Percentiles rank a stretch among this genome's conserved stretches.
phyloP scores from a whole-genome alignment of 495 filamentous ascomycete genomes.

The Neurospora terricola region DNA sequence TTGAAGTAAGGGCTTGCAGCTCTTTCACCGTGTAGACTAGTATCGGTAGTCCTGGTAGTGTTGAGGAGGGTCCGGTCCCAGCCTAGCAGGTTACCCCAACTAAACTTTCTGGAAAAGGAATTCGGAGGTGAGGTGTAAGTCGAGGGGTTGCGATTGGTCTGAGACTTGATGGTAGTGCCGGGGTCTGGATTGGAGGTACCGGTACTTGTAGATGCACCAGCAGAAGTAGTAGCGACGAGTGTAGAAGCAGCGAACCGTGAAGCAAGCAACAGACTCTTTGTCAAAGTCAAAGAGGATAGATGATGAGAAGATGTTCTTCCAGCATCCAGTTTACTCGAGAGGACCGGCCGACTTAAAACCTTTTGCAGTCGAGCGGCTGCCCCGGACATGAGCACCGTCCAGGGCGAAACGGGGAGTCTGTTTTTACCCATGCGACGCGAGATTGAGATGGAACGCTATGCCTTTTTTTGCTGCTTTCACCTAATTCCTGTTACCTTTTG shows the following conservation, averaged over 20 bases:
- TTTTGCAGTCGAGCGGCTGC: neutral
- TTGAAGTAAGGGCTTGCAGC: constrained; percentile 11
- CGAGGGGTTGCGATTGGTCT: neutral
- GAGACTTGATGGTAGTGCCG: neutral
- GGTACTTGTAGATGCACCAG: neutral
- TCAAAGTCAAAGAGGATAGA: neutral
- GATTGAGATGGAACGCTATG: neutral
- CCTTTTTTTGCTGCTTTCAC: neutral
- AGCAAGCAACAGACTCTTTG: neutral
- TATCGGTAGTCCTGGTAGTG: neutral
- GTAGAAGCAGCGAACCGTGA: neutral
- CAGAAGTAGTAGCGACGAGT: neutral
- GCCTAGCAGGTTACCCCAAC: neutral
- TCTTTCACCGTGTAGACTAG: constrained; percentile 8
- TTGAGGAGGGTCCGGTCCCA: neutral
- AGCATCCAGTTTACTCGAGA: neutral
- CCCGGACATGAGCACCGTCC: neutral
- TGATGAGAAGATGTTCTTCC: neutral
- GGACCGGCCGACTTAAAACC: neutral
- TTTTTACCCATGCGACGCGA: neutral
- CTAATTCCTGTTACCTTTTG: neutral
- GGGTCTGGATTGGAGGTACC: neutral
- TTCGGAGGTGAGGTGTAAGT: neutral
- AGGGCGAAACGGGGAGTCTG: neutral
- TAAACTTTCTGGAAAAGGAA: neutral